These are phyloP conservation scores for Malassezia japonica DNA, from an alignment of 1,284 basidiomycete species.

Conservation along the genomic window DNA sequence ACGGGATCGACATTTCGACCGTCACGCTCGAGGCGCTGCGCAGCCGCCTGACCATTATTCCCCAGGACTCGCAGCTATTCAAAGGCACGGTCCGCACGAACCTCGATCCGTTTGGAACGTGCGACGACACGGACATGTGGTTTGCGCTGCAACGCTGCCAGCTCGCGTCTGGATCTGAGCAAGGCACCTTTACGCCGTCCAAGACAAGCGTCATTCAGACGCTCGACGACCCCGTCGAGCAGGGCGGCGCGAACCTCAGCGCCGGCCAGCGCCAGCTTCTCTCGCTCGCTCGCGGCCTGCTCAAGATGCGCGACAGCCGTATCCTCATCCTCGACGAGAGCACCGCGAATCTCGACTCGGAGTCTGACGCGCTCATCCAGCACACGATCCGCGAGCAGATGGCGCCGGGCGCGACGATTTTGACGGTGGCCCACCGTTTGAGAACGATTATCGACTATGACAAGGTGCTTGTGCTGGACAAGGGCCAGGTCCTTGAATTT, in stretches of 20 bases:
- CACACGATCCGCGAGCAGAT: conserved; percentile 51
- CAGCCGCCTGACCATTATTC: conserved; percentile 73
- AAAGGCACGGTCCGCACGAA: conserved; percentile 45
- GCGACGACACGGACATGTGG: conserved; percentile 60
- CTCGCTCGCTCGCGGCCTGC: conserved; percentile 54
- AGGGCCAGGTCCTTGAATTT: conserved; percentile 65
- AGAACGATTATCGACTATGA: conserved; percentile 57
- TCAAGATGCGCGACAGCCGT: conserved; percentile 51
- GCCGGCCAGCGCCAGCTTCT: conserved; percentile 55
- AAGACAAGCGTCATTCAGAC: conserved; percentile 51
- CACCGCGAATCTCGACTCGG: conserved; percentile 50
- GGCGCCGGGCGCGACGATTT: conserved; percentile 49
- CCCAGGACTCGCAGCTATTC: conserved; percentile 60
- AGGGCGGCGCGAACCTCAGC: conserved; percentile 52
- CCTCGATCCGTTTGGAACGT: conserved; percentile 59
- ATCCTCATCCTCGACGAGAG: conserved; percentile 56
- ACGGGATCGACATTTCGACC: conserved; percentile 72
- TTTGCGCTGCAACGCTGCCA: conserved; percentile 52
- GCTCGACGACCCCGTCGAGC: conserved; percentile 52
- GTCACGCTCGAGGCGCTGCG: conserved; percentile 81
- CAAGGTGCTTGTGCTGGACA: conserved; percentile 53
- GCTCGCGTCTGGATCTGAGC: conserved; percentile 38
- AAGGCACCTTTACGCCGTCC: conserved; percentile 18
- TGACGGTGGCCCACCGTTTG: conserved; percentile 59
- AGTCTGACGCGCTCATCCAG: conserved; percentile 52